Conservation (phyloP, 176 grass and related monocot genomes). For the Triticum monococcum region DNA sequence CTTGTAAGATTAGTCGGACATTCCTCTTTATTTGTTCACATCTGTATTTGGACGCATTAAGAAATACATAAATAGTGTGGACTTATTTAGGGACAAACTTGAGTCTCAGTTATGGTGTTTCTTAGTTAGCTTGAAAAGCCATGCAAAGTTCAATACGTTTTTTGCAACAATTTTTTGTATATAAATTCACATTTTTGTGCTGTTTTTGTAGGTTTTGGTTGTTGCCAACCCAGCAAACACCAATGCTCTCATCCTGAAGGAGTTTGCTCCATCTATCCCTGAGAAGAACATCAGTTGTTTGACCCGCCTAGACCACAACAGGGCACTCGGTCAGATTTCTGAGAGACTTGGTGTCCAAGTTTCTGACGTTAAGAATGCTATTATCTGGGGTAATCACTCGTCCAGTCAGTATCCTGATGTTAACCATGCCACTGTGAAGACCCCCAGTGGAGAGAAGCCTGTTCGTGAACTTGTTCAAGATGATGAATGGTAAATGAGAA, state of each 20-base stretch:
- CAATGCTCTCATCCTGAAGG: conserved; percentile 97
- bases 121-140: conserved; percentile 14
- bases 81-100: neutral
- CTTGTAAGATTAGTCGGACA: neutral
- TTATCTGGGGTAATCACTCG: conserved; percentile 98
- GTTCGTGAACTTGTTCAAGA: conserved; percentile 74
- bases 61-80: neutral
- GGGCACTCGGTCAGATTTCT: conserved; percentile 84
- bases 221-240: conserved; percentile 98
- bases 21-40: neutral
- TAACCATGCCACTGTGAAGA: conserved; percentile 79
- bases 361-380: conserved; percentile 84
- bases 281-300: conserved; percentile 96
- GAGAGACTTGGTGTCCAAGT: conserved; percentile 86
- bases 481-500: conserved; percentile 71
- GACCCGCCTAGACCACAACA: conserved; percentile 94
- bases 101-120: neutral
- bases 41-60: neutral
- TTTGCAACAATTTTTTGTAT: neutral
- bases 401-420: conserved; percentile 92
- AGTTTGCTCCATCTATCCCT: conserved; percentile 92
- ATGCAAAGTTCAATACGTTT: neutral
- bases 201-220: conserved; percentile 76
- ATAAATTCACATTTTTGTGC: neutral
- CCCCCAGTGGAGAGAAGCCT: conserved; percentile 66